Evolutionary conservation across 2,329 filamentous ascomycete genomes (phyloP).

Genomic region (Aureobasidium sp.): DNA sequence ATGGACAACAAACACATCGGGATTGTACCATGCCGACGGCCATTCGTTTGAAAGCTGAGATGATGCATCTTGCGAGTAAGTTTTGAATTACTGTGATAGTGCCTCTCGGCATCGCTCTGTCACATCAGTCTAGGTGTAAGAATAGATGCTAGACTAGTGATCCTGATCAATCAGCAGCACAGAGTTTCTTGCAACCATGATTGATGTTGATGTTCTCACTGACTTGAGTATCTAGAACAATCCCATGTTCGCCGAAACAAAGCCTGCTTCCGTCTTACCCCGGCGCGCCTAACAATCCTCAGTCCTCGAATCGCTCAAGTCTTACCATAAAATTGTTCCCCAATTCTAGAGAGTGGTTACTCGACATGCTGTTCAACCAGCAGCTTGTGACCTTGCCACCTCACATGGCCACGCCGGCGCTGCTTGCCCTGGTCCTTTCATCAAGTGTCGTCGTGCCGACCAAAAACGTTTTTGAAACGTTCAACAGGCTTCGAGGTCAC

Average conservation of each 20-base stretch:
- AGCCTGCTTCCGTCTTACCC: not conserved
- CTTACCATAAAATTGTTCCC: too few relatives aligned
- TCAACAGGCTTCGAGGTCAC: not conserved
- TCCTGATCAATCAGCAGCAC: conserved; percentile 1
- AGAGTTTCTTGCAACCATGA: not conserved
- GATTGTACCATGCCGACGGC: not conserved
- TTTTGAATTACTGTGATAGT: too few relatives aligned
- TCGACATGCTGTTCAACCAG: not conserved
- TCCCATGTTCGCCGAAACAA: not conserved
- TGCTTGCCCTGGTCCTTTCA: not conserved
- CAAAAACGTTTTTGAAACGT: not conserved
- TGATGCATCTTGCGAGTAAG: too few relatives aligned
- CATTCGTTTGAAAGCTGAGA: not conserved
- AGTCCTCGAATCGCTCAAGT: too few relatives aligned
- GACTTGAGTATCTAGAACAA: not conserved
- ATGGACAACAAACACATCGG: too few relatives aligned
- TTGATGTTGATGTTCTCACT: not conserved
- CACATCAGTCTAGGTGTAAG: conserved; percentile 20
- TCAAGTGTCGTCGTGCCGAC: not conserved
- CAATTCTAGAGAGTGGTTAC: too few relatives aligned
- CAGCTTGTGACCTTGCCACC: not conserved
- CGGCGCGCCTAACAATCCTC: too few relatives aligned
- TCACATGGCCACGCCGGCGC: not conserved
- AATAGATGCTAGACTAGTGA: conserved; percentile 40
- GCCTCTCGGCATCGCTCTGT: not conserved